A percentile compares a stretch with the other conserved stretches of the same genome.
Conservation (phyloP, 2,329 filamentous ascomycete species). For the Penicillium sp. region DNA sequence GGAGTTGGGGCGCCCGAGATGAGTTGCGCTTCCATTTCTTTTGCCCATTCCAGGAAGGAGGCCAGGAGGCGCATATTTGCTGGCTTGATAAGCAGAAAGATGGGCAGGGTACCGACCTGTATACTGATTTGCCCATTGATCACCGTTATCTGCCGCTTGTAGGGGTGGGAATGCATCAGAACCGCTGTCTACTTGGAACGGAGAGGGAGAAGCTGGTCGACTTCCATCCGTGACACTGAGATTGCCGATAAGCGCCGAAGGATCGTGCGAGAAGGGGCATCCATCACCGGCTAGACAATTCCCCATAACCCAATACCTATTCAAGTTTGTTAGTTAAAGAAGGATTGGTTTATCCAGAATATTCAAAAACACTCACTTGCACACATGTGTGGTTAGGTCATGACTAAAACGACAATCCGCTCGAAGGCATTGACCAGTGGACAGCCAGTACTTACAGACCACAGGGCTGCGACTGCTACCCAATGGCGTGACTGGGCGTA, state of each 20-base stretch:
- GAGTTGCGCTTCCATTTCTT: constrained; percentile 50
- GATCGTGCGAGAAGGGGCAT: constrained; percentile 97
- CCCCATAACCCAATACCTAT: constrained; percentile 90
- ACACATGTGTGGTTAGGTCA: constrained; percentile 90
- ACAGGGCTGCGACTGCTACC: constrained; percentile 77
- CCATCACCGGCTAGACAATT: constrained; percentile 91
- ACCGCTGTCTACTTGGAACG: constrained; percentile 73
- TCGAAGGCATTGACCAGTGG: constrained; percentile 89
- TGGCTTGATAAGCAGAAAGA: constrained; percentile 40
- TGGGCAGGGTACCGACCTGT: constrained; percentile 44
- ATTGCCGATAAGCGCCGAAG: constrained; percentile 77
- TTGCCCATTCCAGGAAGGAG: constrained; percentile 30
- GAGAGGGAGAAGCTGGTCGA: constrained; percentile 47
- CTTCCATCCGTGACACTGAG: constrained; percentile 64
- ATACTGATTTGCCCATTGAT: constrained; percentile 56
- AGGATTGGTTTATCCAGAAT: background rate
- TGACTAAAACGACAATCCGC: constrained; percentile 97
- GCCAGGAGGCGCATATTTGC: constrained; percentile 37
- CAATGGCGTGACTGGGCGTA: constrained; percentile 71
- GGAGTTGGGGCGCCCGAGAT: constrained; percentile 67
- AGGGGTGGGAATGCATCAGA: constrained; percentile 81
- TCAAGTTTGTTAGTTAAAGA: constrained; percentile 23
- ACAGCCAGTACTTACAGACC: constrained; percentile 96
- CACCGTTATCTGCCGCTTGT: constrained; percentile 56
- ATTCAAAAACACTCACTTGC: constrained; percentile 70